Conservation (phyloP, 169 alveolate genomes). For the Plasmodium gaboni region DNA sequence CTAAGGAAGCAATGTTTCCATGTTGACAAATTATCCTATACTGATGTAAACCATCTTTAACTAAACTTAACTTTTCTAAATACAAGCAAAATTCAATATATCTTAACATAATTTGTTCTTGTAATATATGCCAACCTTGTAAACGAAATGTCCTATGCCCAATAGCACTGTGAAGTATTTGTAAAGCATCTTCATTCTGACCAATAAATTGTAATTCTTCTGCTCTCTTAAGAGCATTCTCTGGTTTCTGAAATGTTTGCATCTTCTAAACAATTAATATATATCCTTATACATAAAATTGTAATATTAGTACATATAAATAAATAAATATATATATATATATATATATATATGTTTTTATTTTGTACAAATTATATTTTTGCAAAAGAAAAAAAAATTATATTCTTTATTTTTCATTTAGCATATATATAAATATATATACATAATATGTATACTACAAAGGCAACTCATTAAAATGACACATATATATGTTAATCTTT, state of each 20-base stretch:
- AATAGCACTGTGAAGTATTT: slow-evolving; percentile 90
- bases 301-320: not conserved
- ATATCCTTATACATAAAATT: not conserved
- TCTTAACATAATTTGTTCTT: slow-evolving; percentile 92
- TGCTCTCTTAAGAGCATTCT: slow-evolving; percentile 93
- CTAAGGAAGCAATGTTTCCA: slow-evolving; percentile 92
- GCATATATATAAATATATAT: too few relatives aligned
- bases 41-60: slow-evolving; percentile 93
- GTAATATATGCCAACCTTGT: slow-evolving; percentile 94
- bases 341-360: not conserved
- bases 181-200: slow-evolving; percentile 92
- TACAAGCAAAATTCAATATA: slow-evolving; percentile 91
- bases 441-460: too few relatives aligned
- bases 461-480: too few relatives aligned
- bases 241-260: slow-evolving; percentile 93
- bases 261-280: slow-evolving; percentile 29
- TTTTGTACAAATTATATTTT: not conserved
- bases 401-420: too few relatives aligned
- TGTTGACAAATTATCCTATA: slow-evolving; percentile 92
- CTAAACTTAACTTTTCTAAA: slow-evolving; percentile 90
- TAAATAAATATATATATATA: not conserved
- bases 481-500: too few relatives aligned
- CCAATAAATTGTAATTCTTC: slow-evolving; percentile 92
- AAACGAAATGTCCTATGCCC: slow-evolving; percentile 90
- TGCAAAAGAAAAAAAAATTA: not conserved